phyloP scores from a whole-genome alignment of 768 basidiomycete species.

The Mrakia frigida region DNA sequence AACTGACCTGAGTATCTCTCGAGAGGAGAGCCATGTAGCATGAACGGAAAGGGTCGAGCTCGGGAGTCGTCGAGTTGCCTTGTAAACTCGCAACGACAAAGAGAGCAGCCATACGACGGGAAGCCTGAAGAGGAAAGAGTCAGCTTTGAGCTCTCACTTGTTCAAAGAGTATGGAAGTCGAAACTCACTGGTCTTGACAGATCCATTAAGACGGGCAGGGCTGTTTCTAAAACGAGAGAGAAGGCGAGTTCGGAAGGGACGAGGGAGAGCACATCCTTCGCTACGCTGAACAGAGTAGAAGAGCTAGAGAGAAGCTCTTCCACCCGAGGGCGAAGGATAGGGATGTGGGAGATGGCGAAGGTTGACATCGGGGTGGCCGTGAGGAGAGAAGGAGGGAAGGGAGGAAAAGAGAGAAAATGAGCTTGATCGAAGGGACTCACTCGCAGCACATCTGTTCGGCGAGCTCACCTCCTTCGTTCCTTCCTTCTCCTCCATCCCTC shows the following conservation, averaged over 20 bases:
- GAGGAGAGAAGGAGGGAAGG: no score
- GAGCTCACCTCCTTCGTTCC: neutral
- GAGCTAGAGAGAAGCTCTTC: neutral
- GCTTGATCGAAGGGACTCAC: no score
- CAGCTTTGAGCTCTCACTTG: neutral
- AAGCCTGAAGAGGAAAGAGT: neutral
- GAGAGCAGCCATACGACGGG: neutral
- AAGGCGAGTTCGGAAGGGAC: conserved; percentile 1
- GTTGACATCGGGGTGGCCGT: neutral
- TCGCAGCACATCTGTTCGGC: no score
- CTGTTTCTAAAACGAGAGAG: neutral
- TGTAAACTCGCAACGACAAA: neutral
- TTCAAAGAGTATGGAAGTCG: neutral
- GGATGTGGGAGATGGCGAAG: neutral
- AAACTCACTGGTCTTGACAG: neutral
- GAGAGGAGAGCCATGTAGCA: neutral
- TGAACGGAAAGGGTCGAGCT: neutral
- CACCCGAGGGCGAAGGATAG: neutral
- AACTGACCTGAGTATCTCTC: neutral
- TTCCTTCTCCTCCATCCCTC: neutral
- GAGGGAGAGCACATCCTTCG: neutral
- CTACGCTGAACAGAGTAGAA: neutral
- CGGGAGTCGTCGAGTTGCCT: neutral
- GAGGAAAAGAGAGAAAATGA: neutral
- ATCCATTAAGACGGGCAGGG: neutral